Evolutionary conservation across 164 flowering plant genomes (phyloP), one percentile per base, ranked within the genome.

Genomic region (Kalanchoe fedtschenkoi): DNA sequence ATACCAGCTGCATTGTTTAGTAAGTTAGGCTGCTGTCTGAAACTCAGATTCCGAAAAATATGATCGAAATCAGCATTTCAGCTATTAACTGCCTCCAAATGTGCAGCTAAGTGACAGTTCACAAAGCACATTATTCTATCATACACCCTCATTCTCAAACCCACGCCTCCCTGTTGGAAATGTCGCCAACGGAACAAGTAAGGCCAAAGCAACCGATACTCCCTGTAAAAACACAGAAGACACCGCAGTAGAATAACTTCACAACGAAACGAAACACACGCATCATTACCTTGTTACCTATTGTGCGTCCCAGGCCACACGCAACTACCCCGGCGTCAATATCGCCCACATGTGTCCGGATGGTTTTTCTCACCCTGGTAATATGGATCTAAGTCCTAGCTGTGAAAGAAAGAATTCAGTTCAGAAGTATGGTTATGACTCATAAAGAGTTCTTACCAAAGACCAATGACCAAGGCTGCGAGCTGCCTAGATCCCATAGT

Each of bases 41-140:
- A 95, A 65, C 70, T 70, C 95, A 95, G 81, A 15, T 76, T 84
- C 62, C 84, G 78, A 64, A 72, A 91, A 24, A 89, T 80, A 73
- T 91, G 95, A 75, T 89, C 95, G 75, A 91, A 95, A 69, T 95
- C 99, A 30, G 96, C 96, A 80, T 95, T 95, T 0, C 99, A 87
- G 0, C 96, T 84, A 68, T 79, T 86, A 28, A 95, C 95, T 56
- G 99, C 99, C 75, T 95, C 99, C 65, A 95, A 70, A 72, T 95
- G 99, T 57, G 99, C 99, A 65, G 99, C 99, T 74, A 91, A 80
- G 74, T 95, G 99, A 71, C 97, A 95, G 73, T 89, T 91, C 55
- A 89, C 90, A 69, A 95, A 91, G 77, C 97, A 91, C 41, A 95
- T 78, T 67, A 78, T 81, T 58, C 99, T 76, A 63, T 88, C 96